Percentiles rank a stretch among this genome's conserved stretches.
Conservation (phyloP, 2,329 filamentous ascomycete species). For the Madurella fahalii region DNA sequence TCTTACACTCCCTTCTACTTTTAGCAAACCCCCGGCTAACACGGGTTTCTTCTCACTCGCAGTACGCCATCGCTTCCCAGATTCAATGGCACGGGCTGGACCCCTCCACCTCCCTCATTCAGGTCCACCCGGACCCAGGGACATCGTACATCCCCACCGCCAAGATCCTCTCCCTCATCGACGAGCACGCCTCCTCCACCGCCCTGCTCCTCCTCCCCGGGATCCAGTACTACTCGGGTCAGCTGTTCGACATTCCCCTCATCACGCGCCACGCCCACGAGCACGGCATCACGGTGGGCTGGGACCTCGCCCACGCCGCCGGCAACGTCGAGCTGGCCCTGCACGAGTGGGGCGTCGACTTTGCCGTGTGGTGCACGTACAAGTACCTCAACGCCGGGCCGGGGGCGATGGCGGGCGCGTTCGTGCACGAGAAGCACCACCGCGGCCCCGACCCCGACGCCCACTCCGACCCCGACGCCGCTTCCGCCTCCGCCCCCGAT, state of each 20-base stretch:
- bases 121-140: conserved; percentile 65
- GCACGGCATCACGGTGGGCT: conserved; percentile 64
- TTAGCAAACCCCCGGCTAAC: neutral
- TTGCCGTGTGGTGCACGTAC: conserved; percentile 90
- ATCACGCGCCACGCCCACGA: conserved; percentile 75
- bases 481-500: too few species aligned
- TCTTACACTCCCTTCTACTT: neutral
- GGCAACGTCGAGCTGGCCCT: conserved; percentile 77
- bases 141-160: conserved; percentile 61
- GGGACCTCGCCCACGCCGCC: conserved; percentile 83
- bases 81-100: conserved; percentile 66
- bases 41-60: conserved; percentile 7
- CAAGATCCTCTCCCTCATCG: conserved; percentile 68
- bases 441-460: conserved; percentile 50
- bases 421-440: conserved; percentile 76
- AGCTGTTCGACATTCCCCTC: conserved; percentile 74
- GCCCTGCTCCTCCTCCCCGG: conserved; percentile 78
- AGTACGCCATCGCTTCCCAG: conserved; percentile 83
- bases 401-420: conserved; percentile 73
- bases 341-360: conserved; percentile 88
- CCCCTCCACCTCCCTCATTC: conserved; percentile 65
- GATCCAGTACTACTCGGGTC: conserved; percentile 89
- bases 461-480: conserved; percentile 45
- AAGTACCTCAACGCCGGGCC: conserved; percentile 90
- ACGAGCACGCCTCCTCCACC: conserved; percentile 66